Conservation (phyloP, 2,329 filamentous ascomycete genomes). For the Apiospora koreana region DNA sequence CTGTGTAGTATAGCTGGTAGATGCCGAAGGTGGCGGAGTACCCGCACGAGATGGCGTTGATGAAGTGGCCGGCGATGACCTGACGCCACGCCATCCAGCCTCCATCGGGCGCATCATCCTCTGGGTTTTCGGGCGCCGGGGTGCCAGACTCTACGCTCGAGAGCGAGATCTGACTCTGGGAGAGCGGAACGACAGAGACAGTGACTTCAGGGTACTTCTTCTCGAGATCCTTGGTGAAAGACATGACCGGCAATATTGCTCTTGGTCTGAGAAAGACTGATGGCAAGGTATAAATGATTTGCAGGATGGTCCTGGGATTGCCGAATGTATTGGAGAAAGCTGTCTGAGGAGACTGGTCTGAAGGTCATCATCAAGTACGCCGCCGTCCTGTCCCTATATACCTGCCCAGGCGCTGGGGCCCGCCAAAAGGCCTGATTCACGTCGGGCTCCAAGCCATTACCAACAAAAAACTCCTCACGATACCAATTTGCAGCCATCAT, state of each 20-base stretch:
- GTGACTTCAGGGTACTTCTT: conserved; percentile 6
- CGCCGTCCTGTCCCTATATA: conserved; percentile 6
- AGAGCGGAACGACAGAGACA: conserved; percentile 11
- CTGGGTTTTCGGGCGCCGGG: neutral
- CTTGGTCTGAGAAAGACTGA: neutral
- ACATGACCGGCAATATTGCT: neutral
- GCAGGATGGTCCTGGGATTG: neutral
- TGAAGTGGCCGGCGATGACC: conserved; percentile 46
- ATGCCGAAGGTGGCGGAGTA: conserved; percentile 51
- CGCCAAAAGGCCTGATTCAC: neutral
- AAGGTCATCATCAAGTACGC: neutral
- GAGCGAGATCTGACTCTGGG: conserved; percentile 5
- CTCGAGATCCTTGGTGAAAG: neutral
- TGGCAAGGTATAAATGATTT: neutral
- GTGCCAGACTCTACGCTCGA: neutral
- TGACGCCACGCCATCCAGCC: conserved; percentile 52
- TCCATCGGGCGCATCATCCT: conserved; percentile 41
- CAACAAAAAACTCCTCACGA: conserved; percentile 5
- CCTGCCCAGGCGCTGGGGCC: neutral
- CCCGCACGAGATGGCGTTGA: conserved; percentile 54
- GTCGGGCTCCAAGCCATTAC: conserved; percentile 1
- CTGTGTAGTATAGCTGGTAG: conserved; percentile 45
- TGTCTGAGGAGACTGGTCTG: neutral
- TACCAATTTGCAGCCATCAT: neutral
- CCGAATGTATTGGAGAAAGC: neutral